A percentile compares a stretch with the other conserved stretches of the same genome.
Conservation (phyloP, 73 alveolate genomes). For the Paraurostyla sp. region DNA sequence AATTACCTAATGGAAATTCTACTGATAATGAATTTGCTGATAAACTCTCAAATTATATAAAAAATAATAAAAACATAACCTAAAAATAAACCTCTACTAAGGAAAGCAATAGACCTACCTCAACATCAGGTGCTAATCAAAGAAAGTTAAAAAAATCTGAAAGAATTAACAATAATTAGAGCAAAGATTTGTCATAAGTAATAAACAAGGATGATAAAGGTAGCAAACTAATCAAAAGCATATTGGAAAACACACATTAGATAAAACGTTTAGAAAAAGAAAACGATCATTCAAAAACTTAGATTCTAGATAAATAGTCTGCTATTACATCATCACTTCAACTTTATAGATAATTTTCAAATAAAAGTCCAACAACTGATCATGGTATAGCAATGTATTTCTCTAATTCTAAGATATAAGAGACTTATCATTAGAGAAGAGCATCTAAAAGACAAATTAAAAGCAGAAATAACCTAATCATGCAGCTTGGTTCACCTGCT, state of each 20-base stretch:
- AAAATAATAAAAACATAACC: no score
- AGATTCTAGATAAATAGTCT: not conserved
- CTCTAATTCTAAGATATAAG: not conserved
- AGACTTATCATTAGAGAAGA: not conserved
- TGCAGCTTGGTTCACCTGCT: not conserved
- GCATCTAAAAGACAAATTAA: not conserved
- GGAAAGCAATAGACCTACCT: no score
- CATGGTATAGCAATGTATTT: not conserved
- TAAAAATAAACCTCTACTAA: no score
- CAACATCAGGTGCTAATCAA: no score
- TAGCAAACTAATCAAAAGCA: not conserved
- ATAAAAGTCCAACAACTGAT: not conserved
- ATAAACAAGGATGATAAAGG: not conserved
- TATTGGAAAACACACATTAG: not conserved
- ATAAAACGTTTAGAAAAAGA: not conserved
- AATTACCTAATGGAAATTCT: no score
- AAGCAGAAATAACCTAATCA: not conserved
- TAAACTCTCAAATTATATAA: no score
- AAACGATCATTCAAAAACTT: not conserved
- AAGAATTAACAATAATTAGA: no score
- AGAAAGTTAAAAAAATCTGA: no score
- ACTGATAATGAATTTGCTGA: no score
- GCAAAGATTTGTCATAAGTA: not conserved
- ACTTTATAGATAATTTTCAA: not conserved
- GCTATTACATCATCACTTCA: not conserved